A percentile compares a stretch with the other conserved stretches of the same genome.
phyloP scores from a whole-genome alignment of 345 rosid genomes.

The Crucihimalaya himalaica region DNA sequence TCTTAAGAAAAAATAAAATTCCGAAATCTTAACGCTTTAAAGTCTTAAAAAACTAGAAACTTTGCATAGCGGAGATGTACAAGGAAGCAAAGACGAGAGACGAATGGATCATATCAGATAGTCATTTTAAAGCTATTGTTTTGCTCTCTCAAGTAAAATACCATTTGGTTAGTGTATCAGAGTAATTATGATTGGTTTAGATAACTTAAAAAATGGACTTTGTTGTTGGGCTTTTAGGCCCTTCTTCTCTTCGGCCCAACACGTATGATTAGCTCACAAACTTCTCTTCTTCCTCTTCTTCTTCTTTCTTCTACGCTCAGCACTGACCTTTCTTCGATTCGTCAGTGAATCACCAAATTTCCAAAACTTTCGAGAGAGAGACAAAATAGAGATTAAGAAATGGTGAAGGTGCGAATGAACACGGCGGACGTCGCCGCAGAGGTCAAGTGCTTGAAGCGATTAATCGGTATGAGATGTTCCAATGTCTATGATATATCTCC shows the following conservation, averaged over 20 bases:
- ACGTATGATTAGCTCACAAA: not conserved
- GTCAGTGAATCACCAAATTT: not conserved
- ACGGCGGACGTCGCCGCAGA: slow-evolving; percentile 99
- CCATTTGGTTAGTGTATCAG: not conserved
- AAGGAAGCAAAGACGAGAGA: too few relatives aligned
- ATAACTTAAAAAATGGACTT: not conserved
- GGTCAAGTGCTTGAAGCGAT: slow-evolving; percentile 80
- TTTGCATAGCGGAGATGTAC: too few relatives aligned
- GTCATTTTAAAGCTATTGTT: too few relatives aligned
- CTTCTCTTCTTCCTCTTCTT: not conserved
- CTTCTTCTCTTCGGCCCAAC: slow-evolving; percentile 9
- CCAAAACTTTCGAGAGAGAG: not conserved
- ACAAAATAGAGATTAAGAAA: slow-evolving; percentile 11
- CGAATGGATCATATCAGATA: too few relatives aligned
- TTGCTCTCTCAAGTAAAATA: too few relatives aligned
- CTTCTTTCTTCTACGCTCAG: not conserved
- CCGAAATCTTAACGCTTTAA: too few relatives aligned
- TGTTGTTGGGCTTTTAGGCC: not conserved
- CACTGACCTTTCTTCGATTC: slow-evolving; percentile 10
- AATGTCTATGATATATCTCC: slow-evolving; percentile 98
- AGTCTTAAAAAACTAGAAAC: too few relatives aligned
- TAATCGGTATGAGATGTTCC: slow-evolving; percentile 97
- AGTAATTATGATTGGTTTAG: not conserved
- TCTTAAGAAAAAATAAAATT: too few relatives aligned
- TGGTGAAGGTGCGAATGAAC: slow-evolving; percentile 99